Base-by-base conservation (phyloP, 2,329 filamentous ascomycete genomes). In the Trichoderma endophyticum region DNA sequence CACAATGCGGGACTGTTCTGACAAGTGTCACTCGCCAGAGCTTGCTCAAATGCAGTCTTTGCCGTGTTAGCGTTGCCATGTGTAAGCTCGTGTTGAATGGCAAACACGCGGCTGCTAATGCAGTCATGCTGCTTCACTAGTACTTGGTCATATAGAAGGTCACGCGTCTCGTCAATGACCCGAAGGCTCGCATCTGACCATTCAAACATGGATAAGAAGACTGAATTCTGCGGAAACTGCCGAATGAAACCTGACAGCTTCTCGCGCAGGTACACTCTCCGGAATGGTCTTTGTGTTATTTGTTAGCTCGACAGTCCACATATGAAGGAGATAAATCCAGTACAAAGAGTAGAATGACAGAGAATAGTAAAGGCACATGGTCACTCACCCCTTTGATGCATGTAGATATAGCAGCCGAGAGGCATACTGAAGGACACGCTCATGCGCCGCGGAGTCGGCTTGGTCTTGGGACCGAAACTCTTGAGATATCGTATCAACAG, bases 161-260 rank as follows among this genome's bases (percentile, higher is more conserved):
- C 84, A n/a, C 92, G 89, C 24, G 97, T 88, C 21, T 93, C 91
- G 75, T 97, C 93, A 73, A 94, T 88, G 69, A 96, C 86, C 28
- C 91, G 88, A 57, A 93, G 88, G 8, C 91, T 88, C 2, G 89
- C 85, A 78, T 95, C 91, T 73, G 93, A 90, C 84, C 91, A 92
- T n/a, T 90, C 87, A 74, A 92, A 92, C 0, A 96, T 82, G 1
- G 87, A 84, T 1, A 97, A 85, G 73, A 98, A 91, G 6, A 93
- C 85, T 1, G 90, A 92, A 81, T 97, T 98, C 63, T 85, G 84
- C 0, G 94, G 93, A 78, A 94, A 97, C 7, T 83, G 78, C 0
- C 77, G 76, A 26, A 96, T 83, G 73, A 91, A 92, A 2, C 84
- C 81, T 5, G 84, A 81, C 1, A 97, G 82, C 14, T 90, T 83